Percentiles rank a stretch among this genome's conserved stretches.
These are phyloP conservation scores for Protomyces inouyei DNA, from an alignment of 1,139 yeast species.

Conservation along the genomic window DNA sequence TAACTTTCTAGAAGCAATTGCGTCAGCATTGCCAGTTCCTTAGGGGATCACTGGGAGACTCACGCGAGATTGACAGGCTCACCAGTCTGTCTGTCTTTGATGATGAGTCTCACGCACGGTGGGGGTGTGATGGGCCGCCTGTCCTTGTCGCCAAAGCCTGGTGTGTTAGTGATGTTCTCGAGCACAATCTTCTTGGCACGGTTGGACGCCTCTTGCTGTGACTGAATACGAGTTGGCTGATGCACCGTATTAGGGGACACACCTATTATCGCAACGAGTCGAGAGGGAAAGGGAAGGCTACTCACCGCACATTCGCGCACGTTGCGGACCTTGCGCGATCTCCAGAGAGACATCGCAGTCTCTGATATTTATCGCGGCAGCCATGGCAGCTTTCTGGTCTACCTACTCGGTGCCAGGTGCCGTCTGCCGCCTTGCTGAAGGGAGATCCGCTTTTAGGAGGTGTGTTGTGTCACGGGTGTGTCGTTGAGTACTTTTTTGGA, in stretches of 20 bases:
- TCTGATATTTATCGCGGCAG: background rate
- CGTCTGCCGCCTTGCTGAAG: too few relatives aligned
- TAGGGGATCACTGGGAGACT: background rate
- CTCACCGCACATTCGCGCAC: slow-evolving; percentile 47
- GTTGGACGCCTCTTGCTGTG: too few relatives aligned
- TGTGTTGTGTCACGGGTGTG: too few relatives aligned
- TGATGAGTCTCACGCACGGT: slow-evolving; percentile 42
- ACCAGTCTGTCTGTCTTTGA: slow-evolving; percentile 38
- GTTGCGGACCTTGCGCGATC: slow-evolving; percentile 44
- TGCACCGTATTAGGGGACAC: too few relatives aligned
- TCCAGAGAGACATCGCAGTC: slow-evolving; percentile 34
- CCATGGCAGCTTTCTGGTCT: too few relatives aligned
- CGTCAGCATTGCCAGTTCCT: background rate
- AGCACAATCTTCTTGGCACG: too few relatives aligned
- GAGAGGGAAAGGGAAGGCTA: background rate
- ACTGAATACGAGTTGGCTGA: too few relatives aligned
- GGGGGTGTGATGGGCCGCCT: slow-evolving; percentile 47
- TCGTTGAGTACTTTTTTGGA: too few relatives aligned
- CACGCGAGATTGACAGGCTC: slow-evolving; percentile 31
- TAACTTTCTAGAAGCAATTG: slow-evolving; percentile 29
- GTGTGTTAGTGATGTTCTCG: too few relatives aligned
- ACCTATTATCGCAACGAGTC: too few relatives aligned
- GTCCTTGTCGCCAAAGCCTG: slow-evolving; percentile 35
- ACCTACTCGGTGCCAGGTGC: too few relatives aligned
- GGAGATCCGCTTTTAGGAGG: too few relatives aligned